These are phyloP conservation scores for Colletotrichum sp. DNA, from an alignment of 2,329 filamentous ascomycete genomes.

Conservation along the genomic window DNA sequence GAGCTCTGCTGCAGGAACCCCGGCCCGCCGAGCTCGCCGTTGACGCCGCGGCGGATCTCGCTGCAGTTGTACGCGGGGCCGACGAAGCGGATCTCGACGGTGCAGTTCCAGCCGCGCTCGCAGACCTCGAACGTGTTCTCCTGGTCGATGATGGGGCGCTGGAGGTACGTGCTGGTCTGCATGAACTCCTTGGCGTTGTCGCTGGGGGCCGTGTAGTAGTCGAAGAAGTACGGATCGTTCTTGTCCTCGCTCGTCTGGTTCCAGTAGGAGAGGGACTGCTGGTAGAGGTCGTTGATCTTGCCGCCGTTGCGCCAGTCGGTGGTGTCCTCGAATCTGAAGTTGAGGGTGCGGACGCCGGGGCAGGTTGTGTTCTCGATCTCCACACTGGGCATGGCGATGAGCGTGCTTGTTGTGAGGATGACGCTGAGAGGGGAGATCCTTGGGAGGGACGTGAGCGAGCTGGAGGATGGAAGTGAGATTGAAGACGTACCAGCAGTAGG, in stretches of 20 bases:
- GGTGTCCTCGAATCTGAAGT: constrained; percentile 36
- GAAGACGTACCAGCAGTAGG: constrained; percentile 31
- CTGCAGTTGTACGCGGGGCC: constrained; percentile 39
- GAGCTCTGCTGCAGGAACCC: constrained; percentile 3
- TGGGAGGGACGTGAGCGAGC: neutral
- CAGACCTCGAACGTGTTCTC: constrained; percentile 34
- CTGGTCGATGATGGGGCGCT: constrained; percentile 27
- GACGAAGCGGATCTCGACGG: constrained; percentile 33
- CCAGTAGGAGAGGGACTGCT: constrained; percentile 32
- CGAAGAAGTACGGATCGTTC: constrained; percentile 29
- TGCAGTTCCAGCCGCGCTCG: constrained; percentile 38
- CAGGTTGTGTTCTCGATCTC: constrained; percentile 27
- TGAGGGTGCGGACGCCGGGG: constrained; percentile 31
- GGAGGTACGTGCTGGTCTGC: constrained; percentile 26
- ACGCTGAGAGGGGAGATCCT: constrained; percentile 35
- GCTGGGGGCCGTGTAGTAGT: constrained; percentile 32
- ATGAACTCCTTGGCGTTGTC: constrained; percentile 28
- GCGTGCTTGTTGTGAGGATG: constrained; percentile 40
- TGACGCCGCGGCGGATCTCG: constrained; percentile 15
- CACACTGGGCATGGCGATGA: constrained; percentile 28
- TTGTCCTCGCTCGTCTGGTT: constrained; percentile 32
- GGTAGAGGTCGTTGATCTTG: constrained; percentile 27
- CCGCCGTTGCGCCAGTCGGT: constrained; percentile 36
- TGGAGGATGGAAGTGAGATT: fast-evolving
- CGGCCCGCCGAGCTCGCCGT: neutral